Base-by-base conservation (phyloP, 805 yeast species). In the Kodamaea hsintzibuensis region DNA sequence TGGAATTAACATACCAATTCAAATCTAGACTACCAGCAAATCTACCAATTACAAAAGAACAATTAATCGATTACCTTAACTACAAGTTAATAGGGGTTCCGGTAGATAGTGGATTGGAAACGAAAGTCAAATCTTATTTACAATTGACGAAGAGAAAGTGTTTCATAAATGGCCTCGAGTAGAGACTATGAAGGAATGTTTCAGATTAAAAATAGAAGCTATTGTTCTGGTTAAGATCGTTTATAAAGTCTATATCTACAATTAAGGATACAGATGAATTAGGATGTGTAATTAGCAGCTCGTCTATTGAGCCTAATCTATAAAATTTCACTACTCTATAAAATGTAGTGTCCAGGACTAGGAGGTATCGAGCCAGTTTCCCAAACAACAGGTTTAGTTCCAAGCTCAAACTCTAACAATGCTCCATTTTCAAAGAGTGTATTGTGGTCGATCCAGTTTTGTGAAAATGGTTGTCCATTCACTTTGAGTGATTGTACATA, bases 401-500 rank as follows among this genome's bases (percentile, higher is more conserved):
- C 64, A 54, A 62, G 40, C 47, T 59, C 55, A 58, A 62, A 57
- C 44, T 58, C 62, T 17, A 63, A 47, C 14, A 50, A 13, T 2
- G 69, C 70, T n/a, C 70, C 73, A 35, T 65, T 57, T 7, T 56
- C 48, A 56, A 72, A 71, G 5, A 72, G 35, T 35, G 65, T 68
- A 6, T 59, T 63, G 45, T 72, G 76, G 13, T 59, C 60, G 22
- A 72, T 51, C 74, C 74, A 72, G 53, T 68, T 69, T 55, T 69
- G 56, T 10, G 48, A 43, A 57, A 64, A 57, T 1, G 49, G 47
- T 8, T 61, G 37, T 2, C 76, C 76, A 53, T 70, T 68, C 16
- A 73, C 54, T 16, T 59, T 59, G 13, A 72, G 66, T 4, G 61
- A 56, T 52, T 68, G 63, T 13, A 73, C 66, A 47, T 69, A 74